These are phyloP conservation scores for Chaetomium globosum DNA, from an alignment of 2,329 filamentous ascomycete genomes.

Conservation along the genomic window DNA sequence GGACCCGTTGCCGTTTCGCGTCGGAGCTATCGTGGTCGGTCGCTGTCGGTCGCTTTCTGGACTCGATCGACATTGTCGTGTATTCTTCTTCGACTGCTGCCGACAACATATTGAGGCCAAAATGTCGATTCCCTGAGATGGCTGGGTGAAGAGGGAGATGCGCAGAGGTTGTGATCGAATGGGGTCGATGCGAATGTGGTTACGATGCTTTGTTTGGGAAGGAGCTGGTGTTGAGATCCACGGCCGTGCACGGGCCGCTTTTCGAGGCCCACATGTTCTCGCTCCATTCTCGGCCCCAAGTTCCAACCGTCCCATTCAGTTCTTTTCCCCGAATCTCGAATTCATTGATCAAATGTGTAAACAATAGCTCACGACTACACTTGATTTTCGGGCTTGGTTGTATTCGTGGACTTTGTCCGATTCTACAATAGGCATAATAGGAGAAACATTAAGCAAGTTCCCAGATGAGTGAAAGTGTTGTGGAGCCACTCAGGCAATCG, in stretches of 20 bases:
- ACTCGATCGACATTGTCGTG: constrained; percentile 32
- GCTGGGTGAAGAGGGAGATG: neutral
- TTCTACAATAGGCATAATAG: neutral
- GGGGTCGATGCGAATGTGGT: neutral
- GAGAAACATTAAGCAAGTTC: neutral
- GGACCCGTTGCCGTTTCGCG: constrained; percentile 41
- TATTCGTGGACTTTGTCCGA: neutral
- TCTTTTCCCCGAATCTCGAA: neutral
- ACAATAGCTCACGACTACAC: neutral
- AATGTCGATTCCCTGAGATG: neutral
- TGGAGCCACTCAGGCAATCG: neutral
- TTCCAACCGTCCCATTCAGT: neutral
- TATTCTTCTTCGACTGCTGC: constrained; percentile 19
- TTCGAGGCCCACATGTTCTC: neutral
- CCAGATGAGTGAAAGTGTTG: neutral
- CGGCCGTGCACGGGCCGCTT: constrained; percentile 1
- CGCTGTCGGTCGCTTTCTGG: constrained; percentile 46
- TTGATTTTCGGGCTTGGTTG: neutral
- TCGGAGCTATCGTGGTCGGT: constrained; percentile 37
- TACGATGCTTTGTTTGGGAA: neutral
- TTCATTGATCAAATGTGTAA: neutral
- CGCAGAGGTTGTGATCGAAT: neutral
- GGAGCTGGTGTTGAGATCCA: constrained; percentile 4
- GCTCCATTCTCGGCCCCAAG: neutral
- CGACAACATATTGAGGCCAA: constrained; percentile 13